Evolutionary conservation across 768 basidiomycete species (phyloP).

Genomic region (Serpula lacrymans): DNA sequence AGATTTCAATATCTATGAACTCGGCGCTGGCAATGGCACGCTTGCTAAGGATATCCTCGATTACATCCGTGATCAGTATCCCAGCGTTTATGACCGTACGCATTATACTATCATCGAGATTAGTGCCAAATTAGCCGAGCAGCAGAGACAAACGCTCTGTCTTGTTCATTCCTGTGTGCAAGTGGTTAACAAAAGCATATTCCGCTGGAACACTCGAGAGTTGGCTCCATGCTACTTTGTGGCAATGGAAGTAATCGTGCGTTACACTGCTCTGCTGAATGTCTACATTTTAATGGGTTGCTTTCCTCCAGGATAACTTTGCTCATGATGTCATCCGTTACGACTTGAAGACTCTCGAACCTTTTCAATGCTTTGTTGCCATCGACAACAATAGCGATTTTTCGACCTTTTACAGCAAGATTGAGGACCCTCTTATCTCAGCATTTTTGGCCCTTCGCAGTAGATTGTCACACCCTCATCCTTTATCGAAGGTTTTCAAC

Average conservation of each 20-base stretch:
- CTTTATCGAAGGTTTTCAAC: conserved; percentile 53
- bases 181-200: conserved; percentile 75
- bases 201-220: conserved; percentile 76
- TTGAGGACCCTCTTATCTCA: conserved; percentile 80
- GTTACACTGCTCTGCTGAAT: conserved; percentile 25
- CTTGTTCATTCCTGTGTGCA: conserved; percentile 73
- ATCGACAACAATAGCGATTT: conserved; percentile 83
- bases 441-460: conserved; percentile 72
- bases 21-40: conserved; percentile 97
- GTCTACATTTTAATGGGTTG: too few species aligned
- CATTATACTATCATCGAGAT: conserved; percentile 96
- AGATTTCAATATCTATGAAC: conserved; percentile 94
- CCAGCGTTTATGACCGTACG: conserved; percentile 91
- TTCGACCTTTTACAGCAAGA: conserved; percentile 73
- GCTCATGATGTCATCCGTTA: conserved; percentile 95
- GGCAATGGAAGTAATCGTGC: conserved; percentile 88
- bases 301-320: conserved; percentile 76
- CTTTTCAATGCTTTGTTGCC: conserved; percentile 80
- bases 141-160: conserved; percentile 66
- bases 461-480: conserved; percentile 53
- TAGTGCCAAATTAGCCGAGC: conserved; percentile 67
- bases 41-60: conserved; percentile 86
- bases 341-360: conserved; percentile 71
- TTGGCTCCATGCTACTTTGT: conserved; percentile 88
- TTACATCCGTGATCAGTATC: conserved; percentile 71